Conservation (phyloP, 768 basidiomycete genomes). For the Rhizopogon roseolus region DNA sequence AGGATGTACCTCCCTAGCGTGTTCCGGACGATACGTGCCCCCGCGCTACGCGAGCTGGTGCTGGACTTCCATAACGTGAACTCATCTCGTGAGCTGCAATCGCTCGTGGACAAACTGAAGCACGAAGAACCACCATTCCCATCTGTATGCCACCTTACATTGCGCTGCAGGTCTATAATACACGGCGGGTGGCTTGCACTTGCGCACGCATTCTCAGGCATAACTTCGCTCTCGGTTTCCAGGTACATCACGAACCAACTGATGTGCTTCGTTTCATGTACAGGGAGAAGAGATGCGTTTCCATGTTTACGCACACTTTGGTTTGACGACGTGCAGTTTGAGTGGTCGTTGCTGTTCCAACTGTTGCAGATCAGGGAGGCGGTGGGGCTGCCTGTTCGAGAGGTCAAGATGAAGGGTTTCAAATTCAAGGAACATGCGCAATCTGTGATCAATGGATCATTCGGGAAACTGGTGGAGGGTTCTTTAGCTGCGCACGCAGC, state of each 20-base stretch:
- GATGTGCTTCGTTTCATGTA: slow-evolving; percentile 19
- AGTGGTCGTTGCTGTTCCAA: slow-evolving; percentile 22
- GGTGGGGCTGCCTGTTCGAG: slow-evolving; percentile 12
- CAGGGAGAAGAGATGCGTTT: slow-evolving; percentile 23
- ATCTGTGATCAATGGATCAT: slow-evolving; percentile 14
- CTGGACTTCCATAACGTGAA: slow-evolving; percentile 21
- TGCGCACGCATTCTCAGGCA: slow-evolving; percentile 19
- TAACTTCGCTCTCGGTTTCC: slow-evolving; percentile 19
- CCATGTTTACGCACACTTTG: slow-evolving; percentile 11
- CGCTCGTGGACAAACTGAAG: slow-evolving; percentile 23
- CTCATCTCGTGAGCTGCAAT: slow-evolving; percentile 22
- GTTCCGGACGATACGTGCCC: slow-evolving; percentile 18
- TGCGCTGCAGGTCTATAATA: slow-evolving; percentile 20
- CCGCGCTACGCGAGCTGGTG: slow-evolving; percentile 18
- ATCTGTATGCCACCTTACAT: slow-evolving; percentile 16
- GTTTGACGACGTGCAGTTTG: slow-evolving; percentile 21
- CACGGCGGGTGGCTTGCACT: slow-evolving; percentile 18
- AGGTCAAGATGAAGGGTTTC: slow-evolving; percentile 18
- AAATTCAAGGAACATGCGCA: slow-evolving; percentile 16
- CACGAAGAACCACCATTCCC: slow-evolving; percentile 21
- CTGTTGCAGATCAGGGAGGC: slow-evolving; percentile 21
- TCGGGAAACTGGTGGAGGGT: slow-evolving; percentile 13
- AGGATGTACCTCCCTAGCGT: slow-evolving; percentile 21
- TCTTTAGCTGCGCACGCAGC: slow-evolving; percentile 10
- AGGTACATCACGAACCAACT: slow-evolving; percentile 19